Conservation (phyloP, 106 monocot genomes). For the Dendrobium huoshanense region DNA sequence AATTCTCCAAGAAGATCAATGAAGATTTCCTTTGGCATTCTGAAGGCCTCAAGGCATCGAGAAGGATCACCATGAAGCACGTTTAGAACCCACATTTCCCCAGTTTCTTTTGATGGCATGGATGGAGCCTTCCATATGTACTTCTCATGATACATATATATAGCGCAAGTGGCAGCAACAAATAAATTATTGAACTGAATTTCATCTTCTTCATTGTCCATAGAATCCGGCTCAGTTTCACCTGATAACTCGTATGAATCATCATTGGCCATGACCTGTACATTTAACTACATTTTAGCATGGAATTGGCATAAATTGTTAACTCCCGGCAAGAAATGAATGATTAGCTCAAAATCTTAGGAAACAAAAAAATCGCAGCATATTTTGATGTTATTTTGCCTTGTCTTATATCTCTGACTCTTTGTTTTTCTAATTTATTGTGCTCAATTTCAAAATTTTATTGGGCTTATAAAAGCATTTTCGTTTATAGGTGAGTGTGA, state of each 20-base stretch:
- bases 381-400: too few relatives aligned
- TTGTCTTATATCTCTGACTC: too few relatives aligned
- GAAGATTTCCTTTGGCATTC: constrained; percentile 6
- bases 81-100: background rate
- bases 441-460: too few relatives aligned
- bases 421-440: too few relatives aligned
- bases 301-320: too few relatives aligned
- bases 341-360: too few relatives aligned
- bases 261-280: background rate
- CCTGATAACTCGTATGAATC: background rate
- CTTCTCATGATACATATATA: constrained; percentile 3
- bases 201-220: constrained; percentile 9
- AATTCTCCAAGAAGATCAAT: constrained; percentile 4
- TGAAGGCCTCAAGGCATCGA: constrained; percentile 2
- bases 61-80: background rate
- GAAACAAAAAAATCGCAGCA: too few relatives aligned
- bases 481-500: too few relatives aligned
- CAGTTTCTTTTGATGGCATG: constrained; percentile 7
- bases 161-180: constrained; percentile 7
- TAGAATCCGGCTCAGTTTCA: background rate
- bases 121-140: constrained; percentile 6
- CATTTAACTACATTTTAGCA: background rate
- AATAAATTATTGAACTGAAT: constrained; percentile 7
- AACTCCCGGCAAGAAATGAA: too few relatives aligned
- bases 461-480: too few relatives aligned